phyloP scores from a whole-genome alignment of 441 rosid species.

The Gossypium gossypioides region DNA sequence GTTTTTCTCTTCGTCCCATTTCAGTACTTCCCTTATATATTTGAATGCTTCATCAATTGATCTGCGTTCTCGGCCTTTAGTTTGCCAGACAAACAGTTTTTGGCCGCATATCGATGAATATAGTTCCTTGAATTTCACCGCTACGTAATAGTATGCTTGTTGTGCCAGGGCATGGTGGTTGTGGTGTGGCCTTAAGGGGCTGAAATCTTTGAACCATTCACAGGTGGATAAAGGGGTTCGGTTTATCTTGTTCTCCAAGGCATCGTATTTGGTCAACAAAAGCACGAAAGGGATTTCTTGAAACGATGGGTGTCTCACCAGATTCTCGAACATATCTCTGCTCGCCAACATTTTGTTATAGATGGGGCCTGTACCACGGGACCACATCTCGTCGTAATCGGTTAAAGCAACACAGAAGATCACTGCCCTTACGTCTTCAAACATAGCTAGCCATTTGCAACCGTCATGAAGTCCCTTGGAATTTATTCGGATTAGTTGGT shows the following conservation, averaged over 20 bases:
- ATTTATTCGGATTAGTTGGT: slow-evolving; percentile 33
- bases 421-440: slow-evolving; percentile 36
- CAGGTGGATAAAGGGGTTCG: slow-evolving; percentile 25
- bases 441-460: slow-evolving; percentile 45
- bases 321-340: slow-evolving; percentile 34
- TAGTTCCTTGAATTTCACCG: slow-evolving; percentile 39
- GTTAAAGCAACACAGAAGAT: slow-evolving; percentile 32
- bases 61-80: slow-evolving; percentile 22
- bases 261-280: slow-evolving; percentile 37
- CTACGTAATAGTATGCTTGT: slow-evolving; percentile 35
- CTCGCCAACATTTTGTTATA: slow-evolving; percentile 34
- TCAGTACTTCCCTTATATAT: slow-evolving; percentile 33
- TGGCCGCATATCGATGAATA: slow-evolving; percentile 24
- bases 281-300: slow-evolving; percentile 33
- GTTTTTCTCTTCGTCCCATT: slow-evolving; percentile 51
- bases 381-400: slow-evolving; percentile 29
- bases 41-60: slow-evolving; percentile 29
- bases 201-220: slow-evolving; percentile 39
- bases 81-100: slow-evolving; percentile 31
- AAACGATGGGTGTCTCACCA: slow-evolving; percentile 34
- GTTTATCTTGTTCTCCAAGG: slow-evolving; percentile 30
- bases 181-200: slow-evolving; percentile 30
- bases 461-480: slow-evolving; percentile 39
- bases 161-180: slow-evolving; percentile 34
- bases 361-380: background rate